phyloP scores from a whole-genome alignment of 805 yeast species.

The Ogataea zsoltii region DNA sequence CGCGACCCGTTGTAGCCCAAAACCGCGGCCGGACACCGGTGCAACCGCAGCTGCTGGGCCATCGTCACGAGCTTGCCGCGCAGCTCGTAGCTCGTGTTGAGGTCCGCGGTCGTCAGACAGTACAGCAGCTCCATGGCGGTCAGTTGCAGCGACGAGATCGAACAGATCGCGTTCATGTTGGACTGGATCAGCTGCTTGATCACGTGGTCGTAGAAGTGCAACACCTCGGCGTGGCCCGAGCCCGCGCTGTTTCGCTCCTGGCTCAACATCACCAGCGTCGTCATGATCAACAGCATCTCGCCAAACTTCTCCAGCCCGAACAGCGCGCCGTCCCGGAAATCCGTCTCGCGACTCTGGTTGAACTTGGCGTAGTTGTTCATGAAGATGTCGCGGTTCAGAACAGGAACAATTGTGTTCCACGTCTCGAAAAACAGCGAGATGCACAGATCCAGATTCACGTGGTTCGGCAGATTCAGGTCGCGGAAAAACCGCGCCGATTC shows the following conservation, averaged over 20 bases:
- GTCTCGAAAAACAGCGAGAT: conserved; percentile 69
- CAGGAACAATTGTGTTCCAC: conserved; percentile 74
- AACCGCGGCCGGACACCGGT: conserved; percentile 85
- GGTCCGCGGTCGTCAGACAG: conserved; percentile 71
- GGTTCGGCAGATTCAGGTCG: conserved; percentile 46
- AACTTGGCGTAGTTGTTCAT: conserved; percentile 55
- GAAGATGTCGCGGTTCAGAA: conserved; percentile 70
- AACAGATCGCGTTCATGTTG: conserved; percentile 58
- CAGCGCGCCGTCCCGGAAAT: conserved; percentile 43
- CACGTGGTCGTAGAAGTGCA: conserved; percentile 57
- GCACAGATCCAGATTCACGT: conserved; percentile 65
- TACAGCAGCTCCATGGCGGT: conserved; percentile 68
- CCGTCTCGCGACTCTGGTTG: conserved; percentile 44
- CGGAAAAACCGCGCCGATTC: conserved; percentile 50
- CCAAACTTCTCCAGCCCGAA: conserved; percentile 55
- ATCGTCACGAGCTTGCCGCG: conserved; percentile 76
- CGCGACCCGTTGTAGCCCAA: conserved; percentile 64
- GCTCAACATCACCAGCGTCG: conserved; percentile 51
- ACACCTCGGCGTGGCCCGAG: conserved; percentile 32
- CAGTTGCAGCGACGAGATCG: conserved; percentile 69
- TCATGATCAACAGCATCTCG: conserved; percentile 49
- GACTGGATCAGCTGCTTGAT: conserved; percentile 65
- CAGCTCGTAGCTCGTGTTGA: conserved; percentile 69
- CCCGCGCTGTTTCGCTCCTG: conserved; percentile 31
- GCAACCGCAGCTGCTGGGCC: conserved; percentile 84